phyloP scores from a whole-genome alignment of 176 grass and related monocot genomes.

The Alopecurus myosuroides region DNA sequence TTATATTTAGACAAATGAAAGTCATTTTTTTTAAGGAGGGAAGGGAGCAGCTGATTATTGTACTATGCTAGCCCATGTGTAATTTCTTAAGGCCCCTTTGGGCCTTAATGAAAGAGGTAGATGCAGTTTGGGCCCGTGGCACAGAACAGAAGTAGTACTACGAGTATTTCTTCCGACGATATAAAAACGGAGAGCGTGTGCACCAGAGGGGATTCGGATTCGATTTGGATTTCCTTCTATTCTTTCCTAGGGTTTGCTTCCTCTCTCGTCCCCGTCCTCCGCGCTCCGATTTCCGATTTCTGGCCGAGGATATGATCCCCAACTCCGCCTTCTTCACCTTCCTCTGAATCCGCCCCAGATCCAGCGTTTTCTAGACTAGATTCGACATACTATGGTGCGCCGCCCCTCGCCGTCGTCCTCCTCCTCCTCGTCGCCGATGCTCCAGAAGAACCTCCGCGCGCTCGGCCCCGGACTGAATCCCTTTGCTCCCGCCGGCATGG shows the following conservation, averaged over 20 bases:
- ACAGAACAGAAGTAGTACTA: no score
- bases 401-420: conserved; percentile 20
- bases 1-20: no score
- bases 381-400: conserved; percentile 51
- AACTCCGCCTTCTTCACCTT: conserved; percentile 16
- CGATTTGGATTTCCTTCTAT: no score
- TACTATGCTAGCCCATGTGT: no score
- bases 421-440: neutral
- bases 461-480: conserved; percentile 96
- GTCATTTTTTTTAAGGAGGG: no score
- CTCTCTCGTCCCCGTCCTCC: neutral
- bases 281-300: neutral
- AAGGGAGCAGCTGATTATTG: no score
- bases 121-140: no score
- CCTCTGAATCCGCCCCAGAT: neutral
- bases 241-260: conserved; percentile 44
- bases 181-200: no score
- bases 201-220: no score
- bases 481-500: conserved; percentile 82
- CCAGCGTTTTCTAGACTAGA: neutral
- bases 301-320: conserved; percentile 26
- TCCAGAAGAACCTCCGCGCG: conserved; percentile 61
- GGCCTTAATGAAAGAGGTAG: no score
- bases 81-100: no score
- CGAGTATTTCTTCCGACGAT: no score